Evolutionary conservation across 2,329 filamentous ascomycete species (phyloP), one percentile per base, ranked within the genome.

Genomic region (Fusarium sacchari): DNA sequence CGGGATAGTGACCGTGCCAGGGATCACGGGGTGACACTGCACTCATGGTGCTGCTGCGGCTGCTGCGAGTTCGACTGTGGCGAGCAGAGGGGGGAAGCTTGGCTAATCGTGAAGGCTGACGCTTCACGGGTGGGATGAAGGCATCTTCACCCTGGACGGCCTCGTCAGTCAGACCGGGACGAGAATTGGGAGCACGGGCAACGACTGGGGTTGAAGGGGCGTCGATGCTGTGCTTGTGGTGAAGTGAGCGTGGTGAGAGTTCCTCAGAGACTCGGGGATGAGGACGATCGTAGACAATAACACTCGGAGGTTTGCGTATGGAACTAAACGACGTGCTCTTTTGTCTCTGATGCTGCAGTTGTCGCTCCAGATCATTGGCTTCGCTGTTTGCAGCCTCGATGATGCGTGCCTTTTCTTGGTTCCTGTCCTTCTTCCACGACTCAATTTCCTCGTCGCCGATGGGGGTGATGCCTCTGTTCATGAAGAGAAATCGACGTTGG

Each of bases 381-480:
- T 59, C 49, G 28, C 30, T 58, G 52, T 70, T 70, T 30, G 59
- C 32, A 34, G 64, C 65, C 59, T 77, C 72, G 37, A 72, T 67
- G 43, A 77, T 66, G n/a, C 60, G 81, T 18, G 76, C 73, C 77
- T 83, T 81, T 73, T 82, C 78, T 44, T 78, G 73, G 55, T 56
- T 57, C 58, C 77, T 79, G 60, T 81, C 82, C 34, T 82, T 81
- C 76, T 88, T 90, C 90, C 90, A 92, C 8, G 88, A 90, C 73
- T 88, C 88, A 66, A 92, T 92, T 78, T 92, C 90, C 67, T 91
- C 89, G 74, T 92, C 90, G 70, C 88, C 86, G 67, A 92, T 90
- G 18, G 90, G 90, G 0, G 89, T 88, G 49, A 88, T 88, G 53
- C 88, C 88, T 57, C 90, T 83, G 57, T 84, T 83, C 72, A 88